phyloP scores from a whole-genome alignment of 2,329 filamentous ascomycete genomes.

The Mollisiaceae sp. region DNA sequence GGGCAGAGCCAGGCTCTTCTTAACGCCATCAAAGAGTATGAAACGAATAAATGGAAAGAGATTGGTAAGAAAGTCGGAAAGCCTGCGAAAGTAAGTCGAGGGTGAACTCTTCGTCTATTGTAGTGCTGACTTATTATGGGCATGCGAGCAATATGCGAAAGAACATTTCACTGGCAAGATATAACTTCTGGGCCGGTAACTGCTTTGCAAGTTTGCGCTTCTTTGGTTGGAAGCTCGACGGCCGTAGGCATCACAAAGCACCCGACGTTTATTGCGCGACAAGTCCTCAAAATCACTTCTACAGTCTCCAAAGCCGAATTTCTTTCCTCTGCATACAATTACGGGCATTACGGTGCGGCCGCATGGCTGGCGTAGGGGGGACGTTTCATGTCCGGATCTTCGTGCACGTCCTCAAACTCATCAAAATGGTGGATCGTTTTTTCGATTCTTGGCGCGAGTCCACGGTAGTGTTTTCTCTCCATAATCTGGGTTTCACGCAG shows the following conservation, averaged over 20 bases:
- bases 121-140: slow-evolving; percentile 52
- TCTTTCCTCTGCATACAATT: slow-evolving; percentile 18
- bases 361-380: slow-evolving; percentile 30
- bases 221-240: not conserved
- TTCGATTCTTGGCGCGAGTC: slow-evolving; percentile 15
- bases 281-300: slow-evolving; percentile 5
- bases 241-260: not conserved
- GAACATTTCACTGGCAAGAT: slow-evolving; percentile 71
- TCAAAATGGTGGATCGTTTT: slow-evolving; percentile 2
- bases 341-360: slow-evolving; percentile 24
- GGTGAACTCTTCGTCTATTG: slow-evolving; percentile 30
- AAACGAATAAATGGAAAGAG: slow-evolving; percentile 97
- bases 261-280: slow-evolving; percentile 2
- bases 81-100: slow-evolving; percentile 77
- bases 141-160: slow-evolving; percentile 92
- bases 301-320: not conserved
- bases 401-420: slow-evolving; percentile 18
- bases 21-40: slow-evolving; percentile 97
- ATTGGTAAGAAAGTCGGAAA: slow-evolving; percentile 98
- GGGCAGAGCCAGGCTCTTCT: slow-evolving; percentile 64
- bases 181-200: slow-evolving; percentile 23
- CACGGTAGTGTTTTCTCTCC: not conserved
- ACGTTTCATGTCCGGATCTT: slow-evolving; percentile 17
- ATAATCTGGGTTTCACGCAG: slow-evolving; percentile 7
- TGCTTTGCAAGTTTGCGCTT: not conserved